Evolutionary conservation across 1,139 yeast species (phyloP).

Genomic region (Blastobotrys capitulatus): DNA sequence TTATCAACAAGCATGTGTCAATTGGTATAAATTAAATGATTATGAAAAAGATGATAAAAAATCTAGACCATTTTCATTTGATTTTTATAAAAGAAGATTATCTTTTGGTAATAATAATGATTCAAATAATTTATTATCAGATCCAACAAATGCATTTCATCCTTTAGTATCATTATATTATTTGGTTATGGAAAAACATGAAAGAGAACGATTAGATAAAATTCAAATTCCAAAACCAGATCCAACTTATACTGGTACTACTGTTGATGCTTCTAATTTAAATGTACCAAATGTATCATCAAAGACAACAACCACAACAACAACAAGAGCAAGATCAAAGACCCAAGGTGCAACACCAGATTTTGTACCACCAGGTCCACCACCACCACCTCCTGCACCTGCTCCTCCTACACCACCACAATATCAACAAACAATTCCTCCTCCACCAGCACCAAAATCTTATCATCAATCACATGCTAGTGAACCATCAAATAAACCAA

Average conservation of each 20-base stretch:
- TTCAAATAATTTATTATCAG: slow-evolving; percentile 34
- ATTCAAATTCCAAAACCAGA: slow-evolving; percentile 13
- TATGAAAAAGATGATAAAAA: slow-evolving; percentile 8
- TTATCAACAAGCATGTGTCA: slow-evolving; percentile 59
- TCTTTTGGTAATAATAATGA: slow-evolving; percentile 6
- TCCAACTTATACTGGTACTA: slow-evolving; percentile 17
- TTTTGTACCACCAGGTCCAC: slow-evolving; percentile 9
- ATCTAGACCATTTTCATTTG: slow-evolving; percentile 6
- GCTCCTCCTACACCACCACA: not conserved
- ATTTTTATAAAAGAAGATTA: slow-evolving; percentile 11
- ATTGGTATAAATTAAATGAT: slow-evolving; percentile 50
- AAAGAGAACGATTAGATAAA: slow-evolving; percentile 46
- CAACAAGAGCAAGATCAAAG: slow-evolving; percentile 23
- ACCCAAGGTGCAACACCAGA: slow-evolving; percentile 25
- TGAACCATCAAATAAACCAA: slow-evolving; percentile 19
- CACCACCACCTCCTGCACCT: slow-evolving; percentile 1
- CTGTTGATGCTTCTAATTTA: slow-evolving; percentile 13
- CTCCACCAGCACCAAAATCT: slow-evolving; percentile 9
- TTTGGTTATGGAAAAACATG: slow-evolving; percentile 79
- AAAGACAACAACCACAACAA: slow-evolving; percentile 13
- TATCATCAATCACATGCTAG: slow-evolving; percentile 20
- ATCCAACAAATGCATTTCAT: slow-evolving; percentile 87
- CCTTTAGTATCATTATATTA: slow-evolving; percentile 84
- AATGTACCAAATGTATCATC: not conserved
- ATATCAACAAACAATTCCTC: slow-evolving; percentile 10